Evolutionary conservation across 768 basidiomycete genomes (phyloP), one percentile per base, ranked within the genome.

Genomic region (Hygrophoropsis aurantiaca): DNA sequence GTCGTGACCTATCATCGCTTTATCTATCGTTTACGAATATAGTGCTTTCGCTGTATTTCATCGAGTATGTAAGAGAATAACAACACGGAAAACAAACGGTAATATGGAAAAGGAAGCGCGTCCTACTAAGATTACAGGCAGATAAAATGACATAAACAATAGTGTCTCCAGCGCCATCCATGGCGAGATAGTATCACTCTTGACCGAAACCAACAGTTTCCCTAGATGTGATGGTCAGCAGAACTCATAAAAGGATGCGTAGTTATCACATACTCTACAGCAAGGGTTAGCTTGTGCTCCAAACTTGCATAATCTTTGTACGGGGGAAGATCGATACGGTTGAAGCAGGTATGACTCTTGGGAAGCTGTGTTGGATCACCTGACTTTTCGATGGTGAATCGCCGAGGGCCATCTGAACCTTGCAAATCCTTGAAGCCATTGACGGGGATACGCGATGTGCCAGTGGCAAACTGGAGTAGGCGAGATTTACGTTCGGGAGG

Each of bases 371-470:
- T 89, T 18, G 94, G 90, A 60, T 99, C 97, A 21, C 97, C 97
- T 27, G 92, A 90, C 73, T 98, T 98, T 70, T 99, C 97, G 61
- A 99, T 97, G 7, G 97, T 99, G 70, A 99, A 99, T 39, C 95
- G 80, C 40, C 95, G 75, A 19, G 94, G 95, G 9, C 95, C 97
- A 65, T 99, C 97, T 3, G 93, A 95, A 15, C 97, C 97, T 70
- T 98, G 97, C 15, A 98, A 71, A 58, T 98, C 97, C 68, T 97
- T 97, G 80, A 98, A 98, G 0, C 97, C 97, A 60, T 95, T 97
- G 69, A 97, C 95, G 11, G 95, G 95, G 53, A 97, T 94, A 53
- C 95, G 87, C 20, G 92, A 94, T 10, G 94, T 97, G 18, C 94
- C 94, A 18, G 94, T 97, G 6, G 94, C 93, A 64, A 99, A 99